Percentiles rank a stretch among this genome's conserved stretches.
phyloP scores from a whole-genome alignment of 208 protist species.

The Acanthamoeba rhysodes region DNA sequence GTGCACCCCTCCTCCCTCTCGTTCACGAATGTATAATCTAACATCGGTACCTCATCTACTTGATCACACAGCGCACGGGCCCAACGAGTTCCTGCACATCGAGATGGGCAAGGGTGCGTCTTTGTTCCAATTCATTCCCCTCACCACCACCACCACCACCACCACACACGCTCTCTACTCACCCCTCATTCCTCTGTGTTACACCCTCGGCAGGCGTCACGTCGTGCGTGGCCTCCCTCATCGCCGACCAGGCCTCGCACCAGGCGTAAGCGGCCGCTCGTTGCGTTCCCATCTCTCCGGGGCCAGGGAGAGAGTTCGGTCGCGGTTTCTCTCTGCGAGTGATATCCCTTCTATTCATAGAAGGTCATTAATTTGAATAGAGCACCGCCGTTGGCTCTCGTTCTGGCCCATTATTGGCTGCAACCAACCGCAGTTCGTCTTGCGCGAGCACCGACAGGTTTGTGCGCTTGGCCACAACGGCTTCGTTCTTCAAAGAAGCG shows the following conservation, averaged over 20 bases:
- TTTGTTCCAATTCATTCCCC: not conserved
- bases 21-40: slow-evolving; percentile 79
- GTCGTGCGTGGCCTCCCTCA: slow-evolving; percentile 54
- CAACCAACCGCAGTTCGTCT: not conserved
- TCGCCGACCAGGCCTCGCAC: slow-evolving; percentile 72
- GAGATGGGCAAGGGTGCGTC: slow-evolving; percentile 85
- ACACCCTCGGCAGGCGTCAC: slow-evolving; percentile 2
- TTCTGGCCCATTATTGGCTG: not conserved
- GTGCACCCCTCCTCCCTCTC: not conserved
- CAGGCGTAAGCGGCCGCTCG: slow-evolving; percentile 8
- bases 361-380: not conserved
- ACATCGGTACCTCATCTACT: not conserved
- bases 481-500: not conserved
- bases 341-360: not conserved
- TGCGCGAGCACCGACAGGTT: too few relatives aligned
- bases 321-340: not conserved
- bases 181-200: not conserved
- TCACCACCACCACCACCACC: too few relatives aligned
- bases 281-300: too few relatives aligned
- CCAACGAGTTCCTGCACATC: slow-evolving; percentile 97
- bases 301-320: not conserved
- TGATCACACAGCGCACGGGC: slow-evolving; percentile 91
- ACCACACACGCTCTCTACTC: not conserved
- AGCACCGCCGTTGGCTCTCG: not conserved
- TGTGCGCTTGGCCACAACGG: too few relatives aligned